Base-by-base conservation (phyloP, 2,329 filamentous ascomycete species). In the Zalaria obscura region DNA sequence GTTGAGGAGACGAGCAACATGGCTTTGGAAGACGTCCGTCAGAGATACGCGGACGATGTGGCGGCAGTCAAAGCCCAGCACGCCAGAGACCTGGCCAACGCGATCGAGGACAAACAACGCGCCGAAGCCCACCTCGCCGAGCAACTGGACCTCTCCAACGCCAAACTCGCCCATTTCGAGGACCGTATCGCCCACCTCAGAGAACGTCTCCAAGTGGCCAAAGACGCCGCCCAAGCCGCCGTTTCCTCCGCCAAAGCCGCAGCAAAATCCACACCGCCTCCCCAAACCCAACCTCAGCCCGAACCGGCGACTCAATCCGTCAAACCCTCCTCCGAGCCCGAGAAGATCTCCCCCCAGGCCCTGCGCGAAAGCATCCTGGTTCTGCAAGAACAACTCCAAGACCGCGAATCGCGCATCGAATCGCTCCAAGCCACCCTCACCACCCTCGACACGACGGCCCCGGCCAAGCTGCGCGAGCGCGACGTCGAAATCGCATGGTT, bases 401-500 rank as follows among this genome's bases (percentile, higher is more conserved):
- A 91, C 52, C 87, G 91, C 40, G 91, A 98, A 64, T 75, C 81
- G 45, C 80, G 78, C 33, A 93, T 96, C 50, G 91, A 98, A 58
- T 76, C 81, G 47, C 78, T 96, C 8, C 85, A 94, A 61, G 73
- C 79, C 40, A 71, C 78, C 40, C 67, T 87, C 5, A 65, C 75
- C 11, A 72, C 75, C 45, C 62, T 80, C 3, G 86, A 93, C 52
- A 80, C 78, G 5, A 83, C 94, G 34, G 81, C 85, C 0, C 75
- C 83, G 2, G 72, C 68, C 39, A 94, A 91, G 66, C 77, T 96
- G 52, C 81, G 85, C 50, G 93, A 95, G 62, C 82, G 83, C 32
- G 87, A 96, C 48, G 87, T 89, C 27, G 91, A 98, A 61, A 94
- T 96, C 48, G 80, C 71, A 50, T 98, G 91, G 89, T 70, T 98